phyloP scores from a whole-genome alignment of 306 rosid genomes.

The Cucurbita maxima region DNA sequence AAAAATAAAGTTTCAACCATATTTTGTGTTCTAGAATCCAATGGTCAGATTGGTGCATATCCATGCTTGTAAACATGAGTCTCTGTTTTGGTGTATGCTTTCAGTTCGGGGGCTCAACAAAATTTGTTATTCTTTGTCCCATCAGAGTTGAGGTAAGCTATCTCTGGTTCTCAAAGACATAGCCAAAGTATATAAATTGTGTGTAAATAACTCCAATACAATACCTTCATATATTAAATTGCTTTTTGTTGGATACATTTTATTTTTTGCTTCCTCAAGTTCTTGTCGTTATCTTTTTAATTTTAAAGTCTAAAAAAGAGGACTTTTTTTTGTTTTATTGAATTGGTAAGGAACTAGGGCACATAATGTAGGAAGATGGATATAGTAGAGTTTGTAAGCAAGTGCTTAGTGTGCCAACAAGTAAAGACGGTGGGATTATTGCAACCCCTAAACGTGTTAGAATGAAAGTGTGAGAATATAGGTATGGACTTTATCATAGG shows the following conservation, averaged over 20 bases:
- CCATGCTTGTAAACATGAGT: conserved; percentile 1
- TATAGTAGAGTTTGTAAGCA: too few relatives aligned
- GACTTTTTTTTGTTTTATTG: too few relatives aligned
- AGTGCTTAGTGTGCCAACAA: too few relatives aligned
- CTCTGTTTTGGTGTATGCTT: conserved; percentile 13
- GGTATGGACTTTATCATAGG: too few relatives aligned
- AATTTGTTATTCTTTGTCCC: conserved; percentile 21
- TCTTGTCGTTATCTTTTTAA: too few relatives aligned
- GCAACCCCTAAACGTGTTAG: too few relatives aligned
- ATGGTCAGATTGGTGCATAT: neutral
- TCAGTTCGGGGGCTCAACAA: conserved; percentile 16
- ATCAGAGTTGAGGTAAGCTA: conserved; percentile 26
- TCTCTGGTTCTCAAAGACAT: conserved; percentile 15
- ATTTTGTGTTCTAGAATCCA: neutral
- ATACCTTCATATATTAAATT: conserved; percentile 1
- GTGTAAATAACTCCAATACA: conserved; percentile 9
- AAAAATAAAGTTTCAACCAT: neutral
- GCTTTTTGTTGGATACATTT: neutral
- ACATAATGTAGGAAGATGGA: too few relatives aligned
- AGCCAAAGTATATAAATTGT: conserved; percentile 10
- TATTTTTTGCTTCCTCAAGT: too few relatives aligned
- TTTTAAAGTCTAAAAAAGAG: too few relatives aligned
- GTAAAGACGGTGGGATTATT: too few relatives aligned
- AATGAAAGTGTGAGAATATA: too few relatives aligned
- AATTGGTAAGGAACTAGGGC: too few relatives aligned